phyloP scores from a whole-genome alignment of 2,329 filamentous ascomycete species.

The Microascus cirrosus region DNA sequence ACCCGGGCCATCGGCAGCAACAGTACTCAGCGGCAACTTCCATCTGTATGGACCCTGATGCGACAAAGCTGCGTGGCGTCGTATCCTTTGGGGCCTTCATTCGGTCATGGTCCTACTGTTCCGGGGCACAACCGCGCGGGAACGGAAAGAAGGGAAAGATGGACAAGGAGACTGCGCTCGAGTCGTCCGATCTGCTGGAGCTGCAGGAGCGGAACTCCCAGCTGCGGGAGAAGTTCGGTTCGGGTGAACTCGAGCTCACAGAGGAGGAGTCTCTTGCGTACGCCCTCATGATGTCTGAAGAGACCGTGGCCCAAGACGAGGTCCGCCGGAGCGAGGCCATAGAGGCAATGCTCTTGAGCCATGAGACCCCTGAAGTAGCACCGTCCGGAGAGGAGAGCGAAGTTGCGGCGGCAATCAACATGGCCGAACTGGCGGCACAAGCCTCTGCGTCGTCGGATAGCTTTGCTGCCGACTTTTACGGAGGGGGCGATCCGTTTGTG shows the following conservation, averaged over 20 bases:
- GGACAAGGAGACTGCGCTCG: slow-evolving; percentile 49
- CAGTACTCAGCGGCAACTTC: slow-evolving; percentile 75
- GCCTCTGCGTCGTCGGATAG: slow-evolving; percentile 23
- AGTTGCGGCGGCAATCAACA: slow-evolving; percentile 43
- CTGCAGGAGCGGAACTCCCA: slow-evolving; percentile 67
- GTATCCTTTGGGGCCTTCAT: slow-evolving; percentile 79
- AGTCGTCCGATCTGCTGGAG: slow-evolving; percentile 71
- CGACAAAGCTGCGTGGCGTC: slow-evolving; percentile 74
- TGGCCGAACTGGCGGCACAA: slow-evolving; percentile 32
- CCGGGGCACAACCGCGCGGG: slow-evolving; percentile 61
- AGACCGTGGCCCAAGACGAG: slow-evolving; percentile 46
- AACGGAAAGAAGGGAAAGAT: slow-evolving; percentile 53
- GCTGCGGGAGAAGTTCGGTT: slow-evolving; percentile 71
- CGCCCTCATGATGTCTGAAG: slow-evolving; percentile 55
- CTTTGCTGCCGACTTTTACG: slow-evolving; percentile 1
- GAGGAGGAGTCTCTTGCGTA: slow-evolving; percentile 56
- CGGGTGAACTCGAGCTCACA: slow-evolving; percentile 56
- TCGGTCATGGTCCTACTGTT: slow-evolving; percentile 90
- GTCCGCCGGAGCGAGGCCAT: slow-evolving; percentile 36
- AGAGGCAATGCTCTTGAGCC: slow-evolving; percentile 15
- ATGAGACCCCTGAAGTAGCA: slow-evolving; percentile 27
- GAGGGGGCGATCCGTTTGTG: slow-evolving; percentile 2
- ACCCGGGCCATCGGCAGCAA: slow-evolving; percentile 51
- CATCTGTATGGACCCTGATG: slow-evolving; percentile 77
- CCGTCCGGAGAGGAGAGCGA: slow-evolving; percentile 28